Base-by-base conservation (phyloP, 2,329 filamentous ascomycete species). In the Pseudogymnoascus sp. region DNA sequence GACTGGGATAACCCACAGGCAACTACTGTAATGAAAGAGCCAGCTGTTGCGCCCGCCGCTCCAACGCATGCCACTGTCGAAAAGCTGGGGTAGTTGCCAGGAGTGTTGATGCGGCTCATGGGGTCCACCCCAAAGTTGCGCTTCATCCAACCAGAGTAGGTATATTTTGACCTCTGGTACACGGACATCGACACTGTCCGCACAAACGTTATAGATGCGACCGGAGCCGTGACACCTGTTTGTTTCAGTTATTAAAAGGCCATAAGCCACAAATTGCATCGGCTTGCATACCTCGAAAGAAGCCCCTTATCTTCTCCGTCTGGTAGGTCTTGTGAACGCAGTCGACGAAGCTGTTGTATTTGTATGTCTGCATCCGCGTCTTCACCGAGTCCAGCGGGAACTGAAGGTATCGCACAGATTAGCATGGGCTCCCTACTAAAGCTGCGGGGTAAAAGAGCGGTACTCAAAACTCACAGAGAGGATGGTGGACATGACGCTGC, bases 311-410 rank as follows among this genome's bases (percentile, higher is more conserved):
- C 35, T 88, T 87, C 77, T 95, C 91, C 5, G 81, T 86, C 65
- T 80, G 82, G 76, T 95, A 95, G 9, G 90, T 93, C 69, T 89
- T 83, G 66, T 81, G 82, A 61, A 92, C 84, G 73, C 90, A 93
- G 74, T 91, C 87, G 72, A 83, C 76, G 75, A 90, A 91, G 68
- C 83, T 90, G 68, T 83, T 81, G 77, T 89, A 93, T 67, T 88
- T 86, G 76, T 95, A 93, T 68, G 89, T 90, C 79, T 96, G 91
- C 86, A 95, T 91, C 72, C 91, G 89, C 63, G 89, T 93, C 80
- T 96, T 96, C 74, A 93, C 88, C 71, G 91, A 93, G 75, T 96
- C 91, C 69, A 96, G 84, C 21, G 91, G 91, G 73, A 93, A 96
- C 73, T 75, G 50, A 62, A 53, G 2, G 28, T 31, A 53, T 53